Base-by-base conservation (phyloP, 352 stramenopile genomes). In the Blastocystis sp. region DNA sequence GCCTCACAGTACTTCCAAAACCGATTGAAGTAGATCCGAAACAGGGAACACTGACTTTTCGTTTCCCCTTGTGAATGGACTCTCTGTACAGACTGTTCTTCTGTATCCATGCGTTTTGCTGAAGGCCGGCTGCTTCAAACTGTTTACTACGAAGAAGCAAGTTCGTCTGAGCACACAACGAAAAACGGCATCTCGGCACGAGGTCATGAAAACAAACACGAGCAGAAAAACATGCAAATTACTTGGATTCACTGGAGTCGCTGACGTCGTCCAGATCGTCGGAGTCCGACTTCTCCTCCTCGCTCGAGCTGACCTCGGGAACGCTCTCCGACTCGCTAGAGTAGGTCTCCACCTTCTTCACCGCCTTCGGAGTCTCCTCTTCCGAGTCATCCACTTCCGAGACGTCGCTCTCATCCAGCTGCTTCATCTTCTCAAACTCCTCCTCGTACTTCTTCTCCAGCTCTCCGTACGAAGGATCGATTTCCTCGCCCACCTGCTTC, bases 241-340 rank as follows among this genome's bases (percentile, higher is more conserved):
- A 59, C 51, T 27, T 59, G 51, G 51, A 59, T 21, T 81, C 69
- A 42, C 69, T 81, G 7, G 69, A 81, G 27, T 63, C 48, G 40
- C 69, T 81, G 40, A 72, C 61, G 42, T 72, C 42, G 42, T 81
- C 69, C 9, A 81, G 32, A 38, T 81, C 69, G n/a, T 54, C 34
- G 7, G 48, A 63, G 40, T 64, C 48, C 9, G n/a, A 46, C 8
- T 72, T 36, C n/a, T 40, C 44, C 11, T 65, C 51, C 24, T 64
- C 48, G 40, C 69, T 81, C 1, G 69, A 81, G 38, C 48, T 59
- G 18, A 81, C 69, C 34, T 81, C 69, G 4, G 44, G 40, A 3
- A 64, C 69, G 38, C 48, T 64, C n/a, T 72, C 61, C n/a, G 42
- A 63, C 34, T 81, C 69, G 27, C 48, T 57, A 11, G 54, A 29